Evolutionary conservation across 352 stramenopile genomes (phyloP).

Genomic region (Phytophthora pluvialis): DNA sequence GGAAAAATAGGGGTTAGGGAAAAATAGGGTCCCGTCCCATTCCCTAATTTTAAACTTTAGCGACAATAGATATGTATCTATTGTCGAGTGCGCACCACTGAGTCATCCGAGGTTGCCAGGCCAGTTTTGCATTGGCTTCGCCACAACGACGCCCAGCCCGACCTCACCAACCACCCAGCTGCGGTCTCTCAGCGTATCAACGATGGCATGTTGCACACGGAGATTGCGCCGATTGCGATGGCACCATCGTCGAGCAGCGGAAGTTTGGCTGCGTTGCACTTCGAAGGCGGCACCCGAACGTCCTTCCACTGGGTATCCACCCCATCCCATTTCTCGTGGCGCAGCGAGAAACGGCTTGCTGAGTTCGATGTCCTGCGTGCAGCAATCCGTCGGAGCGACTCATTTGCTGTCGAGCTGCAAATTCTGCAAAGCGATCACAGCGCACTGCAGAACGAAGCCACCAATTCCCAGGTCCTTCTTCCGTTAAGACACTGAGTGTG

Average conservation of each 20-base stretch:
- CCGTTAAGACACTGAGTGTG: neutral
- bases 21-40: no score
- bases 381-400: slow-evolving; percentile 8
- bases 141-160: neutral
- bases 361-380: slow-evolving; percentile 7
- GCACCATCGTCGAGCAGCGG: slow-evolving; percentile 1
- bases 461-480: slow-evolving; percentile 1
- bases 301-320: no score
- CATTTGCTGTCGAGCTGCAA: slow-evolving; percentile 18
- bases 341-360: slow-evolving; percentile 14
- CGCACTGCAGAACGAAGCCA: neutral
- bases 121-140: slow-evolving; percentile 10
- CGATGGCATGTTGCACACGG: neutral
- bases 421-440: slow-evolving; percentile 18
- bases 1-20: no score
- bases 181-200: neutral
- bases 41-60: no score
- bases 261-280: neutral
- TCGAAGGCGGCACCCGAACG: neutral
- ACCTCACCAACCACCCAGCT: slow-evolving; percentile 1
- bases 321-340: neutral
- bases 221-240: slow-evolving; percentile 15
- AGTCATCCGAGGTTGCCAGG: neutral
- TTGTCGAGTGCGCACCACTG: neutral
- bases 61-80: no score